These are phyloP conservation scores for Backusella macrospora DNA, from an alignment of 192 early-diverging fungal genomes.

Conservation along the genomic window DNA sequence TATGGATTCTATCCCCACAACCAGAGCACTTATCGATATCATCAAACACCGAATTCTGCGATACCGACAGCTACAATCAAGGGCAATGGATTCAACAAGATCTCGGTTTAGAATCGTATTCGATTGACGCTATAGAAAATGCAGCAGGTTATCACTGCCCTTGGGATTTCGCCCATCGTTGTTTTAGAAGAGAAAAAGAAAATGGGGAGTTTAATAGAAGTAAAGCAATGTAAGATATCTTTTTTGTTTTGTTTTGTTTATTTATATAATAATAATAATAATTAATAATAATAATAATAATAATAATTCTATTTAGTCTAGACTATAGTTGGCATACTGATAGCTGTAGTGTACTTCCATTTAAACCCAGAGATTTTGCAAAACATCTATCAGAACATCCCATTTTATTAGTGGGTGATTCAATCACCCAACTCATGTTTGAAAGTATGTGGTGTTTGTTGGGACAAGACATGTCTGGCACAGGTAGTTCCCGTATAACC, in stretches of 20 bases:
- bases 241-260: not conserved
- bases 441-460: slow-evolving; percentile 36
- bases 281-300: not conserved
- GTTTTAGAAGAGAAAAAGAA: slow-evolving; percentile 23
- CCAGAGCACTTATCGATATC: not conserved
- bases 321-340: slow-evolving; percentile 36
- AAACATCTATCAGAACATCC: slow-evolving; percentile 37
- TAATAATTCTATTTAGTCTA: slow-evolving; percentile 11
- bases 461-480: slow-evolving; percentile 24
- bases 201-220: slow-evolving; percentile 30
- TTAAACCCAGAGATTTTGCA: slow-evolving; percentile 25
- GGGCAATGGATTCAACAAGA: slow-evolving; percentile 31
- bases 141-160: slow-evolving; percentile 25
- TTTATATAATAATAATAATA: not conserved
- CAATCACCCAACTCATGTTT: slow-evolving; percentile 39
- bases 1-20: not conserved
- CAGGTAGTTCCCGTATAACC: slow-evolving; percentile 16
- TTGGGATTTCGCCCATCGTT: slow-evolving; percentile 28
- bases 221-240: slow-evolving; percentile 32
- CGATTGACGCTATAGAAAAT: slow-evolving; percentile 13
- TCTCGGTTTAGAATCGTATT: slow-evolving; percentile 5
- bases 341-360: slow-evolving; percentile 23
- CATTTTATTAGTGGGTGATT: slow-evolving; percentile 41
- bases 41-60: slow-evolving; percentile 3
- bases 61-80: slow-evolving; percentile 28